These are phyloP conservation scores for Gymnopilus dilepis DNA, from an alignment of 768 basidiomycete species.

Conservation along the genomic window DNA sequence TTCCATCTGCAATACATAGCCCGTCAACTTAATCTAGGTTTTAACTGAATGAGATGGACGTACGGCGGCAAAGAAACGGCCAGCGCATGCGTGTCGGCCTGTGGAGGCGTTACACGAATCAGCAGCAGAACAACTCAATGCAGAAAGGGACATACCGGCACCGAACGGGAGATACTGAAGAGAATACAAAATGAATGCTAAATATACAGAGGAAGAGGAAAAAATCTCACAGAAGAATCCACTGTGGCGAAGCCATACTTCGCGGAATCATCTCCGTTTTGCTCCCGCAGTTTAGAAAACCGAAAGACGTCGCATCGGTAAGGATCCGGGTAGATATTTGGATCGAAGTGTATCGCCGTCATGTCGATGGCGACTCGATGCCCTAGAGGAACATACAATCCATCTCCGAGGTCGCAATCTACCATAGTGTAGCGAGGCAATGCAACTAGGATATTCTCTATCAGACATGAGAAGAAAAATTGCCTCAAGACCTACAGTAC, in stretches of 20 bases:
- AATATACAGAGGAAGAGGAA: conserved; percentile 14
- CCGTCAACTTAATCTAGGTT: conserved; percentile 4
- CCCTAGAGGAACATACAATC: conserved; percentile 36
- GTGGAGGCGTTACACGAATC: conserved; percentile 5
- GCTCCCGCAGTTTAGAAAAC: conserved; percentile 39
- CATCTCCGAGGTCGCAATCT: conserved; percentile 36
- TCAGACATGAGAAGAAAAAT: neutral
- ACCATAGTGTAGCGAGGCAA: conserved; percentile 34
- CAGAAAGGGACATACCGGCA: conserved; percentile 31
- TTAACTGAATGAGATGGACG: conserved; percentile 17
- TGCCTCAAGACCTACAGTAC: conserved; percentile 31
- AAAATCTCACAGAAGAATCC: conserved; percentile 36
- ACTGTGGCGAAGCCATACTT: conserved; percentile 41
- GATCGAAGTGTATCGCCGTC: conserved; percentile 40
- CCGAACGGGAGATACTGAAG: conserved; percentile 45
- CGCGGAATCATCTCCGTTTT: conserved; percentile 30
- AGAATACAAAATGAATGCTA: neutral
- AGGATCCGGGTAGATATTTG: conserved; percentile 40
- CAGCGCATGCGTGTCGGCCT: conserved; percentile 44
- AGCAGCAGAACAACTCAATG: neutral
- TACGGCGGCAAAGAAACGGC: conserved; percentile 42
- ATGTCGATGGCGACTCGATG: conserved; percentile 40
- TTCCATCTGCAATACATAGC: conserved; percentile 33
- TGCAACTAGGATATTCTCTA: conserved; percentile 30
- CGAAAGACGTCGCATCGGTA: conserved; percentile 41